These are phyloP conservation scores for Pseudomicrostroma phylloplanum DNA, from an alignment of 1,284 basidiomycete species.

Conservation along the genomic window DNA sequence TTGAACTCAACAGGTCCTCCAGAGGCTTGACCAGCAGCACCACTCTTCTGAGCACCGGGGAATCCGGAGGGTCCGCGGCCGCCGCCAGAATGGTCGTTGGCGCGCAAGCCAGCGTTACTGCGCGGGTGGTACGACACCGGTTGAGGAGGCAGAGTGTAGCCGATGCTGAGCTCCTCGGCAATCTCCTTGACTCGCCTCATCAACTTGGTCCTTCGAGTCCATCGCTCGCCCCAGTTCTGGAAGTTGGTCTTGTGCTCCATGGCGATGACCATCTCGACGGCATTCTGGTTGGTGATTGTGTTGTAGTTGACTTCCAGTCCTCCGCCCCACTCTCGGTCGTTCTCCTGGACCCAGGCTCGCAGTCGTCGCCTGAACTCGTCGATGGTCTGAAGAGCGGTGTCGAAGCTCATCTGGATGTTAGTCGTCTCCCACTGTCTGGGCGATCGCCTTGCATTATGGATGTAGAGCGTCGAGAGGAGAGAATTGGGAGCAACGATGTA, in stretches of 20 bases:
- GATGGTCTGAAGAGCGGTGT: conserved; percentile 53
- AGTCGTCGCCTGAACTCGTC: conserved; percentile 63
- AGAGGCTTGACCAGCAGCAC: background rate
- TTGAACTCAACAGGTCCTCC: background rate
- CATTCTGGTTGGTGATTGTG: conserved; percentile 45
- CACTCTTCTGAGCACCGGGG: background rate
- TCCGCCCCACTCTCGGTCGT: conserved; percentile 58
- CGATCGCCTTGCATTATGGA: conserved; percentile 57
- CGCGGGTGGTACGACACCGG: conserved; percentile 39
- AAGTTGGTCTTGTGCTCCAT: conserved; percentile 76
- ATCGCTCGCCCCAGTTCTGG: conserved; percentile 79
- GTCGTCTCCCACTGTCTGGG: conserved; percentile 68
- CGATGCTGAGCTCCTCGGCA: conserved; percentile 32
- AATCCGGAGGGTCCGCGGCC: background rate
- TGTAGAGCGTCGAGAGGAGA: conserved; percentile 66
- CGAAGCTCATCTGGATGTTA: conserved; percentile 46
- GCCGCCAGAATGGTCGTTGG: background rate
- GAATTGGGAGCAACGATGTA: conserved; percentile 74
- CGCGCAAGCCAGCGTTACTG: background rate
- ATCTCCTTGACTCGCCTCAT: conserved; percentile 40
- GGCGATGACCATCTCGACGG: conserved; percentile 54
- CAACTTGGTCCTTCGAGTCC: conserved; percentile 43
- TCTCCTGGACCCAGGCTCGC: conserved; percentile 61
- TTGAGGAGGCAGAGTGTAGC: conserved; percentile 38
- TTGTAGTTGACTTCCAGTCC: conserved; percentile 48